phyloP scores from a whole-genome alignment of 257 asterid genomes.

The Haberlea rhodopensis region DNA sequence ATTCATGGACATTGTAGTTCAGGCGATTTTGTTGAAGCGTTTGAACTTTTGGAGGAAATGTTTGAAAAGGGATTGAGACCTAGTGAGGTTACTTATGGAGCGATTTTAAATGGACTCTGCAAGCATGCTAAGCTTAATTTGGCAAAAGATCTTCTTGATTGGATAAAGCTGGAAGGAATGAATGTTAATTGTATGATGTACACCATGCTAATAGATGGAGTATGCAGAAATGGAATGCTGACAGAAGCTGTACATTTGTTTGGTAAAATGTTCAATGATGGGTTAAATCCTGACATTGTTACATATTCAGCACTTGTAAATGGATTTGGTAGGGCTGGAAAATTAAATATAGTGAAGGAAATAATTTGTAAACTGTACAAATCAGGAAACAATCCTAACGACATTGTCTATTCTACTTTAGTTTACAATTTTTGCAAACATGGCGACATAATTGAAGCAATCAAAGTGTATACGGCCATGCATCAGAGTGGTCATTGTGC shows the following conservation, averaged over 20 bases:
- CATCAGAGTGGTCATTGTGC: conserved; percentile 42
- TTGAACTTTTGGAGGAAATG: conserved; percentile 59
- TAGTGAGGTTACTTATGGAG: conserved; percentile 70
- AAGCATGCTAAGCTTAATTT: conserved; percentile 59
- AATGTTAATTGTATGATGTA: conserved; percentile 45
- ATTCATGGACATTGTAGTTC: conserved; percentile 69
- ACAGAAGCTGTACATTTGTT: conserved; percentile 48
- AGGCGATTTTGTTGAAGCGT: conserved; percentile 62
- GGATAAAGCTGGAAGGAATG: conserved; percentile 51
- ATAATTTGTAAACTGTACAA: conserved; percentile 56
- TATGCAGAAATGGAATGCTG: conserved; percentile 52
- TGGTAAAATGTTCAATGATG: conserved; percentile 47
- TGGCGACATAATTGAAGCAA: conserved; percentile 51
- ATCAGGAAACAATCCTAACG: conserved; percentile 56
- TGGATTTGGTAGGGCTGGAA: conserved; percentile 74
- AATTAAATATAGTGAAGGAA: conserved; percentile 49
- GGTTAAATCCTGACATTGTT: conserved; percentile 56
- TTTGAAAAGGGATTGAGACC: conserved; percentile 53
- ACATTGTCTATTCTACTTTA: conserved; percentile 51
- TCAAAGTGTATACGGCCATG: conserved; percentile 51
- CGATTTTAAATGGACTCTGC: conserved; percentile 77
- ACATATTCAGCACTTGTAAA: conserved; percentile 77
- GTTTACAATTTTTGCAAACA: conserved; percentile 61
- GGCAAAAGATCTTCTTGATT: conserved; percentile 50
- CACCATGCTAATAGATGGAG: conserved; percentile 66